Evolutionary conservation across 805 yeast genomes (phyloP), one percentile per base, ranked within the genome.

Genomic region (Hanseniaspora guilliermondii): DNA sequence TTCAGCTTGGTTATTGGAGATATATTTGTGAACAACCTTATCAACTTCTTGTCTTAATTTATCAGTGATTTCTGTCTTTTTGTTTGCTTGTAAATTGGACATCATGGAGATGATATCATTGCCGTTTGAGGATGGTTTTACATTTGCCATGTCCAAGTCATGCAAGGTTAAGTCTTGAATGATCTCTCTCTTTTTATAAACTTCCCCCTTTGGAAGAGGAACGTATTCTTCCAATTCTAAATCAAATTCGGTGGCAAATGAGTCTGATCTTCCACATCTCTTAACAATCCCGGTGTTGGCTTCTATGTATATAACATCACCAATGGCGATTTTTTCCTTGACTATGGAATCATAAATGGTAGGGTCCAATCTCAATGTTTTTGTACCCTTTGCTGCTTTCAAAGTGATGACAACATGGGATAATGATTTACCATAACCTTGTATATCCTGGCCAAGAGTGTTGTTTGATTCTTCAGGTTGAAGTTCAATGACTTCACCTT

Each of bases 201-300:
- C 95, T 69, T 93, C 99, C 53, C 98, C 98, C 72, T 93, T 94
- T 58, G 99, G 99, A 62, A 94, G 76, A 42, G 98, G 96, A 22
- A 93, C 97, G 69, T 93, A 93, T 71, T 93, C 97, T 71, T 94
- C 97, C 27, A 97, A 96, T 75, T 93, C 97, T 57, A 94, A 78
- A 70, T 93, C 99, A 63, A 89, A 93, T 71, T 93, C 99, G 9
- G 98, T 88, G 24, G 98, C 97, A 64, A 88, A 88, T 0, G 97
- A 96, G 68, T 93, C 97, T n/a, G 95, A 85, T 68, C 99, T 79
- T 53, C 99, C 99, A 25, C 93, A 95, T 64, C 97, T 77, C 65
- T 91, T 91, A 40, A 93, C 96, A 22, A 96, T 87, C 41, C 99
- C 99, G 16, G 97, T 91, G 65, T 94, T 91, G 56, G 97, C 86